phyloP scores from a whole-genome alignment of 768 basidiomycete species.

The Steccherinum ochraceum region DNA sequence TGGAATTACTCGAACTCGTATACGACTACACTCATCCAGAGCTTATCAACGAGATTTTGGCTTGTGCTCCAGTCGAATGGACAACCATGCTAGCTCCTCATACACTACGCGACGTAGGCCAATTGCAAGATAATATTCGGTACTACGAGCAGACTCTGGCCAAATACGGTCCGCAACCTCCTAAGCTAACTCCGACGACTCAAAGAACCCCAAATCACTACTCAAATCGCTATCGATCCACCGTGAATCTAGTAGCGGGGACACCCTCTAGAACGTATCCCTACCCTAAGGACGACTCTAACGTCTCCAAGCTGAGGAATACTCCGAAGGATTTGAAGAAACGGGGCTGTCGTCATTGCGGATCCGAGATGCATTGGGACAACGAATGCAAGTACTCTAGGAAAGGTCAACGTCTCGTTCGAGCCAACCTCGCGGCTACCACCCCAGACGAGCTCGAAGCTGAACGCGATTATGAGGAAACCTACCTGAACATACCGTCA shows the following conservation, averaged over 20 bases:
- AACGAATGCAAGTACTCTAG: slow-evolving; percentile 24
- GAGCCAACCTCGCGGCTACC: slow-evolving; percentile 17
- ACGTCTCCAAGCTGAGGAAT: slow-evolving; percentile 5
- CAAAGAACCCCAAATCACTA: neutral
- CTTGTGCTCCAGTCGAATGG: neutral
- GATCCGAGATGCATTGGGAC: slow-evolving; percentile 30
- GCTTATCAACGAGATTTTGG: neutral
- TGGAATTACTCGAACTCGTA: neutral
- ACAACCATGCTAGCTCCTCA: neutral
- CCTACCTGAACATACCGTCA: too few species aligned
- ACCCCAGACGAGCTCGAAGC: too few species aligned
- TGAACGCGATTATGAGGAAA: too few species aligned
- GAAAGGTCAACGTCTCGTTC: slow-evolving; percentile 11
- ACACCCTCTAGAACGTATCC: slow-evolving; percentile 6
- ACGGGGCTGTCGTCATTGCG: slow-evolving; percentile 28
- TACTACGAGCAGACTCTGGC: neutral
- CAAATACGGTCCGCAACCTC: too few species aligned
- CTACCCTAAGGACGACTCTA: slow-evolving; percentile 10
- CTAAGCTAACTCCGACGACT: too few species aligned
- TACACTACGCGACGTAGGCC: neutral
- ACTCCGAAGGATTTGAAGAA: too few species aligned
- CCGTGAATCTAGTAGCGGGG: neutral
- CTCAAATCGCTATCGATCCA: neutral
- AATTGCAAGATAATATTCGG: neutral
- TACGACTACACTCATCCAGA: neutral